Base-by-base conservation (phyloP, 345 rosid species). In the Linum lewisii region DNA sequence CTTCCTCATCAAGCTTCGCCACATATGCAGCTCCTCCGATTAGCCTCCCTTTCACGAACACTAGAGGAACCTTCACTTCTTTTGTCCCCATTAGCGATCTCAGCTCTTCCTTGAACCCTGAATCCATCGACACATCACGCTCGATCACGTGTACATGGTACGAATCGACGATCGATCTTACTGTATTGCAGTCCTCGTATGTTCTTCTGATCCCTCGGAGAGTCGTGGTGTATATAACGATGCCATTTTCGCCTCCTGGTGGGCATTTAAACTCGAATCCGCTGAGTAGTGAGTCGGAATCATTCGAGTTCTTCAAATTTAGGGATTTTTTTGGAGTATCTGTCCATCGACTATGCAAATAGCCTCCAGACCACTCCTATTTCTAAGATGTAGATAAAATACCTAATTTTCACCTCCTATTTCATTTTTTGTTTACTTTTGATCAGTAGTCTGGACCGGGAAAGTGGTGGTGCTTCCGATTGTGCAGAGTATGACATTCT, bases 41-140 rank as follows among this genome's bases (percentile, higher is more conserved):
- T 68, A 82, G 58, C 79, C 88, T 87, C 26, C 99, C 99, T 51
- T 71, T 90, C 53, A 94, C 87, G 32, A 90, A 94, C 20, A 90
- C 74, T 3, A 78, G 10, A 0, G 99, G 97, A 58, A 94, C 81
- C 65, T 73, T 84, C 73, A 85, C 90, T 55, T 80, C 77, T 65
- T 79, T 85, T 1, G 70, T 63, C 29, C 83, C 90, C 77, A 78
- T 74, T 26, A 94, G 62, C 14, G 64, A 59, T 62, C 96, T 85
- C 9, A 90, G 61, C 79, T 94, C 99, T 66, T 94, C 96, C 75
- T 82, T 90, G 2, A 82, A 79, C 47, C 90, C 96, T 0, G 90
- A 87, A 52, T 94, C 97, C 99, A 94, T 94, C 0, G 95, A 94
- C 54, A 94, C 78, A 38, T 94, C 99, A 2, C 97, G 66, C 76